A percentile compares a stretch with the other conserved stretches of the same genome.
Conservation (phyloP, 2,329 filamentous ascomycete species). For the Amesomyces nigricolor region DNA sequence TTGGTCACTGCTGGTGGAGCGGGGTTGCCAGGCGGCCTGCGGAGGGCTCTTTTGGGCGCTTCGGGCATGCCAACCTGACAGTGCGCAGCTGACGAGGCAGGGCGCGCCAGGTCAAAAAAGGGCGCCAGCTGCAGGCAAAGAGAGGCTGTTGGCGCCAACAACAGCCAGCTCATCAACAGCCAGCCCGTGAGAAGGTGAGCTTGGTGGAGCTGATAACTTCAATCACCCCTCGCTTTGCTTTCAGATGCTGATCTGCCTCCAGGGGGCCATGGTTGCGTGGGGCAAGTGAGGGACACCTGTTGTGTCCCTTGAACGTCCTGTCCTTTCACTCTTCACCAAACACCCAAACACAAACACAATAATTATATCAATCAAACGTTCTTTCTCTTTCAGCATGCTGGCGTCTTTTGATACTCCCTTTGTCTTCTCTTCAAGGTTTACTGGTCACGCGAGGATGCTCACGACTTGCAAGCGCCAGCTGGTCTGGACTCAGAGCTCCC, state of each 20-base stretch:
- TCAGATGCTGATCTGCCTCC: no score
- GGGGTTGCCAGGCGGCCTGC: conserved; percentile 20
- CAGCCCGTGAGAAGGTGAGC: neutral
- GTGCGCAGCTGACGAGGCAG: conserved; percentile 12
- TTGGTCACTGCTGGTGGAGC: conserved; percentile 21
- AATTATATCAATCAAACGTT: neutral
- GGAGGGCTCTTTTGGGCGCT: conserved; percentile 14
- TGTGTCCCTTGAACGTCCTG: no score
- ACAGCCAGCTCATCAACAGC: neutral
- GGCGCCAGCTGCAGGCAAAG: no score
- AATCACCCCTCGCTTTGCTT: neutral
- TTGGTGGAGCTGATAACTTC: neutral
- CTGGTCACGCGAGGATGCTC: neutral
- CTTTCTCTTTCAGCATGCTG: neutral
- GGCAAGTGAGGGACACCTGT: no score
- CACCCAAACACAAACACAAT: no score
- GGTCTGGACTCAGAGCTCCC: neutral
- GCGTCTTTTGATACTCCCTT: neutral
- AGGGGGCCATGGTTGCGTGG: no score
- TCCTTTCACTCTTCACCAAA: no score
- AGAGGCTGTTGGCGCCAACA: neutral
- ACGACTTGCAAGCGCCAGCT: neutral
- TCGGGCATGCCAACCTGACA: conserved; percentile 18
- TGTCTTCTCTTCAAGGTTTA: neutral
- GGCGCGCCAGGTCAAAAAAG: neutral